Percentiles rank a stretch among this genome's conserved stretches.
Conservation (phyloP, 768 basidiomycete species). For the Amanita exitialis region DNA sequence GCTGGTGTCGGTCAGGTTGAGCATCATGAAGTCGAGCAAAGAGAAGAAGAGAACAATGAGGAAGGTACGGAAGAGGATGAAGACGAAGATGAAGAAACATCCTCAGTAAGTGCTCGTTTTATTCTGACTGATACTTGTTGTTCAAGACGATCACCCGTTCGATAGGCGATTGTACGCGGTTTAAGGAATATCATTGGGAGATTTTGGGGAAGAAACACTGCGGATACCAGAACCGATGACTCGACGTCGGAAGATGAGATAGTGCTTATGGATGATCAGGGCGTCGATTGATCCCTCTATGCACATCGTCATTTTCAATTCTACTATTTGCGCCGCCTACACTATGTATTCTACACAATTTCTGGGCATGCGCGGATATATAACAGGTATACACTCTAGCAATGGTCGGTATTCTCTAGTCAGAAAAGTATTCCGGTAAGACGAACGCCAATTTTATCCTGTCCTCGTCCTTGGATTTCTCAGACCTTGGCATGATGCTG, state of each 20-base stretch:
- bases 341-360: not conserved
- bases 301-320: not conserved
- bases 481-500: conserved; percentile 69
- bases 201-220: conserved; percentile 38
- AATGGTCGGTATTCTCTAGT: not conserved
- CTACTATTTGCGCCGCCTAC: not conserved
- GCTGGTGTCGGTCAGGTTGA: conserved; percentile 7
- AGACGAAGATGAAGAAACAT: conserved; percentile 34
- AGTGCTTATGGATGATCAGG: conserved; percentile 17
- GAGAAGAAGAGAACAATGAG: conserved; percentile 14
- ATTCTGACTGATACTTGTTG: not conserved
- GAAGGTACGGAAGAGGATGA: conserved; percentile 28
- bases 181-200: conserved; percentile 49
- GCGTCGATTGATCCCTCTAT: conserved; percentile 19
- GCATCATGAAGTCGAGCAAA: conserved; percentile 10
- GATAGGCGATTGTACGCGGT: conserved; percentile 50
- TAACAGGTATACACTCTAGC: not conserved
- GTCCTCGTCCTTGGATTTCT: conserved; percentile 46
- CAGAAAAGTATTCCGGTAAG: conserved; percentile 65
- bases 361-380: not conserved
- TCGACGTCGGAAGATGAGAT: conserved; percentile 34
- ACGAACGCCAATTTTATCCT: conserved; percentile 63
- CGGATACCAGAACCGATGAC: conserved; percentile 18
- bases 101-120: conserved; percentile 31
- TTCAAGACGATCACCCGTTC: not conserved